Evolutionary conservation across 352 stramenopile genomes (phyloP).

Genomic region (Phytophthora hibernalis): DNA sequence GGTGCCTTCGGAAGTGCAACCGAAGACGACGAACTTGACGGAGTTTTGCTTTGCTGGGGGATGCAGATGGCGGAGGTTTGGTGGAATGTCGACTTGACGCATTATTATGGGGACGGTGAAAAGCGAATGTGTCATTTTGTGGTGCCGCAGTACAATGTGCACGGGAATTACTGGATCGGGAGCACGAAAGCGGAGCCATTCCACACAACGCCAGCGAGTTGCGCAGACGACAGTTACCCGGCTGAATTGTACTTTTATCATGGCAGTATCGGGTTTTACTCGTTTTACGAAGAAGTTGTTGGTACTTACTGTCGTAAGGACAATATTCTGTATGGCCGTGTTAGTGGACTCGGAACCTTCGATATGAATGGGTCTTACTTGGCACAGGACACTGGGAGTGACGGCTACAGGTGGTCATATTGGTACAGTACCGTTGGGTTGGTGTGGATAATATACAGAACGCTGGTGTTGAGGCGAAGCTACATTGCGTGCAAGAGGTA

Average conservation of each 20-base stretch:
- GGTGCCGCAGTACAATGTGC: conserved; percentile 15
- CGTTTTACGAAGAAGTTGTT: conserved; percentile 14
- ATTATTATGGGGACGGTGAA: conserved; percentile 6
- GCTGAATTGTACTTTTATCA: conserved; percentile 10
- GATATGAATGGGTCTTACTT: conserved; percentile 21
- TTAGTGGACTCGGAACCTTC: conserved; percentile 6
- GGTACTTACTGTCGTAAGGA: conserved; percentile 7
- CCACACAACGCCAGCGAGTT: not conserved
- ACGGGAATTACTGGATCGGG: conserved; percentile 14
- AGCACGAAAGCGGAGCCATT: not conserved
- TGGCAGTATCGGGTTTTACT: conserved; percentile 17
- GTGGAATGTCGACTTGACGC: conserved; percentile 30
- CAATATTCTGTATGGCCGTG: conserved; percentile 3
- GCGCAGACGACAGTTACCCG: conserved; percentile 2
- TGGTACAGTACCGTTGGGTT: conserved; percentile 15
- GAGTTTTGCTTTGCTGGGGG: not conserved
- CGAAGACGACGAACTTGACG: conserved; percentile 1
- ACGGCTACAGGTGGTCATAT: conserved; percentile 12
- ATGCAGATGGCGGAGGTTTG: conserved; percentile 24
- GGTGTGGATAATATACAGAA: conserved; percentile 13
- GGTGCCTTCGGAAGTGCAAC: not conserved
- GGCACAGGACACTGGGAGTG: conserved; percentile 1
- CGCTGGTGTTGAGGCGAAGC: conserved; percentile 4
- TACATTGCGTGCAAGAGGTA: conserved; percentile 13
- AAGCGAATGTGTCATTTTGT: conserved; percentile 24